Conservation (phyloP, 78 protist species). For the Tieghemostelium lacteum region DNA sequence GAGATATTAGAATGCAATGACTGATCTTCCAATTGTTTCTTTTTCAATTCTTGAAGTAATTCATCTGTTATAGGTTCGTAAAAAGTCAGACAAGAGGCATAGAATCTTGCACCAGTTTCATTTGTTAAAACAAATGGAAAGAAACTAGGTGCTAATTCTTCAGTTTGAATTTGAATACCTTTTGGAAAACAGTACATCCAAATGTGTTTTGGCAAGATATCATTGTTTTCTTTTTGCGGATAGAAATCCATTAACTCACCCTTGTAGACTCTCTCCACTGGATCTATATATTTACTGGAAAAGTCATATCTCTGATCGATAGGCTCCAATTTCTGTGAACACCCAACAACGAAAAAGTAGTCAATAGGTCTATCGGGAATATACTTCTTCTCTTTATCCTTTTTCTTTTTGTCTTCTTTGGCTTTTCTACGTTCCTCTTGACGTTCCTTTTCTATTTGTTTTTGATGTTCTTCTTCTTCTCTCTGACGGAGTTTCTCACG, state of each 20-base stretch:
- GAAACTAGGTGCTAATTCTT: slow-evolving; percentile 50
- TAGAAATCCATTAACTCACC: slow-evolving; percentile 66
- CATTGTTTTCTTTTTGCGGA: slow-evolving; percentile 72
- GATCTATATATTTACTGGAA: slow-evolving; percentile 9
- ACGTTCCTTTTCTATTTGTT: slow-evolving; percentile 58
- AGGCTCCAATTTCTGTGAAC: slow-evolving; percentile 46
- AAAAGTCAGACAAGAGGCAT: slow-evolving; percentile 65
- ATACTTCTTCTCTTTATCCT: slow-evolving; percentile 42
- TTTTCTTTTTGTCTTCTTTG: slow-evolving; percentile 60
- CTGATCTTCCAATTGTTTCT: not conserved
- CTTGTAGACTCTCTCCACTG: slow-evolving; percentile 51
- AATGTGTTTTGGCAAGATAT: slow-evolving; percentile 72
- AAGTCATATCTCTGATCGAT: slow-evolving; percentile 58
- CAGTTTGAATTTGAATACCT: slow-evolving; percentile 32
- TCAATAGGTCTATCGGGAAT: slow-evolving; percentile 57
- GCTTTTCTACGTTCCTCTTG: slow-evolving; percentile 50
- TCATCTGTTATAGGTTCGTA: slow-evolving; percentile 61
- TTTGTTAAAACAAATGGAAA: slow-evolving; percentile 75
- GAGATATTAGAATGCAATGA: not conserved
- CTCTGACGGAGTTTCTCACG: slow-evolving; percentile 70
- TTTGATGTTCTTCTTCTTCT: slow-evolving; percentile 64
- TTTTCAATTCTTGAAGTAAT: slow-evolving; percentile 29
- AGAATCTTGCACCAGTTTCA: slow-evolving; percentile 68
- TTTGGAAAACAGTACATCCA: slow-evolving; percentile 83
- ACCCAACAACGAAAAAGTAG: slow-evolving; percentile 60